Evolutionary conservation across 805 yeast genomes (phyloP).

Genomic region (Schwanniomyces occidentalis): DNA sequence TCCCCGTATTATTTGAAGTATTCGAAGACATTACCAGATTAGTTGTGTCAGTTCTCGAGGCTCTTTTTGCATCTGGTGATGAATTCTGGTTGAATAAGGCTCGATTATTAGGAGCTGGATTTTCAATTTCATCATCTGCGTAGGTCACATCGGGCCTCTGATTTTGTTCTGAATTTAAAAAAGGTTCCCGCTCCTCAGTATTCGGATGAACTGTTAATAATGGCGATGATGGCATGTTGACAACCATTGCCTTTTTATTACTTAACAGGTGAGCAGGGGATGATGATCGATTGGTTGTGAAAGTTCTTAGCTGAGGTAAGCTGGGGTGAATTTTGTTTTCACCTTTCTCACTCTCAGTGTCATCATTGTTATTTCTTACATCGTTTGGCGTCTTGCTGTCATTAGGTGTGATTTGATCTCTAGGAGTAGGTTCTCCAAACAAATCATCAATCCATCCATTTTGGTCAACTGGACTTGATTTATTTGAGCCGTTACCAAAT

Average conservation of each 20-base stretch:
- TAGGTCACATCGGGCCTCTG: neutral
- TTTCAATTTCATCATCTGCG: neutral
- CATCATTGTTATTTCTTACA: slow-evolving; percentile 12
- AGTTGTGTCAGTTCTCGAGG: slow-evolving; percentile 37
- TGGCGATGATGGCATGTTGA: slow-evolving; percentile 45
- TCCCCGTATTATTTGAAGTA: slow-evolving; percentile 8
- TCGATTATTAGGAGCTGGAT: neutral
- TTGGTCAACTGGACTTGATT: slow-evolving; percentile 37
- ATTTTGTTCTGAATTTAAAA: slow-evolving; percentile 13
- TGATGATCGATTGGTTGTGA: slow-evolving; percentile 25
- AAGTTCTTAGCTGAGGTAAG: slow-evolving; percentile 32
- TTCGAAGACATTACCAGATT: slow-evolving; percentile 30
- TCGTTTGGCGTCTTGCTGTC: slow-evolving; percentile 18
- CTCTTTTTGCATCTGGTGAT: slow-evolving; percentile 35
- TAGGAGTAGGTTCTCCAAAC: slow-evolving; percentile 44
- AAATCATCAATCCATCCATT: slow-evolving; percentile 45
- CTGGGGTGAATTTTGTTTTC: slow-evolving; percentile 21
- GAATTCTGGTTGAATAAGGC: slow-evolving; percentile 1
- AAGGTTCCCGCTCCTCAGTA: slow-evolving; percentile 15
- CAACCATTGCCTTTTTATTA: slow-evolving; percentile 21
- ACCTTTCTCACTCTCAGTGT: slow-evolving; percentile 10
- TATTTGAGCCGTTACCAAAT: slow-evolving; percentile 26
- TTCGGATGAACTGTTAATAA: slow-evolving; percentile 20
- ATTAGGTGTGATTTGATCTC: slow-evolving; percentile 27
- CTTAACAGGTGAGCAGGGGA: slow-evolving; percentile 19